phyloP scores from a whole-genome alignment of 371 early-diverging fungal species.

The Syncephalastrum contaminatum region DNA sequence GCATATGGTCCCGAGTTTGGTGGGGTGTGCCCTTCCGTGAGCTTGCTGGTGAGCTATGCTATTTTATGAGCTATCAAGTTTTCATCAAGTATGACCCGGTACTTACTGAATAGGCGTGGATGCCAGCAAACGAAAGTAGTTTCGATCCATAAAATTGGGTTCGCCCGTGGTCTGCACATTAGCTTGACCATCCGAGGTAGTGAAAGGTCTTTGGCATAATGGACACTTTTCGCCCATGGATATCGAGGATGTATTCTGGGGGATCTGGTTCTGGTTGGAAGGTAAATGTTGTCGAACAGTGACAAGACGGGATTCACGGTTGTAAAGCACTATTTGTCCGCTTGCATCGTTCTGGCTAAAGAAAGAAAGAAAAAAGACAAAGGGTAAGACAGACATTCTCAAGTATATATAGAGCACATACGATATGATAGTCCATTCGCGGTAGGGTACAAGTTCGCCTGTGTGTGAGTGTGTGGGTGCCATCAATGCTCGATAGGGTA shows the following conservation, averaged over 20 bases:
- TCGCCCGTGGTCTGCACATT: slow-evolving; percentile 23
- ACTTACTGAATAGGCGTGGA: slow-evolving; percentile 42
- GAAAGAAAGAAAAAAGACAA: slow-evolving; percentile 4
- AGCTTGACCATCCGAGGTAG: not conserved
- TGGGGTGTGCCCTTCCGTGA: no score
- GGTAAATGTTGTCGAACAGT: slow-evolving; percentile 30
- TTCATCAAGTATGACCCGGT: not conserved
- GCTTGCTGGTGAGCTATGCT: no score
- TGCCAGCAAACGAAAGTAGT: slow-evolving; percentile 65
- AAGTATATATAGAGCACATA: slow-evolving; percentile 26
- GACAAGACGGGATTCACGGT: slow-evolving; percentile 37
- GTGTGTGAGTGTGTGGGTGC: slow-evolving; percentile 5
- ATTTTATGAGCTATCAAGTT: no score
- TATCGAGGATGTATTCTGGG: no score
- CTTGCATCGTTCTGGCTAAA: slow-evolving; percentile 41
- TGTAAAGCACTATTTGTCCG: slow-evolving; percentile 51
- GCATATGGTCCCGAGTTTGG: no score
- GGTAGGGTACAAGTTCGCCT: slow-evolving; percentile 49
- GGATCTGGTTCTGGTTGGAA: not conserved
- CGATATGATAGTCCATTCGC: slow-evolving; percentile 58
- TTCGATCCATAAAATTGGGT: slow-evolving; percentile 60
- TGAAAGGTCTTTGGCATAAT: slow-evolving; percentile 36
- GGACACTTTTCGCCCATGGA: slow-evolving; percentile 26
- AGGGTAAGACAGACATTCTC: not conserved
- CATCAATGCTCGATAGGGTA: slow-evolving; percentile 1